A percentile compares a stretch with the other conserved stretches of the same genome.
These are phyloP conservation scores for Trypanosomatidae sp. DNA, from an alignment of 208 protist genomes.

Conservation along the genomic window DNA sequence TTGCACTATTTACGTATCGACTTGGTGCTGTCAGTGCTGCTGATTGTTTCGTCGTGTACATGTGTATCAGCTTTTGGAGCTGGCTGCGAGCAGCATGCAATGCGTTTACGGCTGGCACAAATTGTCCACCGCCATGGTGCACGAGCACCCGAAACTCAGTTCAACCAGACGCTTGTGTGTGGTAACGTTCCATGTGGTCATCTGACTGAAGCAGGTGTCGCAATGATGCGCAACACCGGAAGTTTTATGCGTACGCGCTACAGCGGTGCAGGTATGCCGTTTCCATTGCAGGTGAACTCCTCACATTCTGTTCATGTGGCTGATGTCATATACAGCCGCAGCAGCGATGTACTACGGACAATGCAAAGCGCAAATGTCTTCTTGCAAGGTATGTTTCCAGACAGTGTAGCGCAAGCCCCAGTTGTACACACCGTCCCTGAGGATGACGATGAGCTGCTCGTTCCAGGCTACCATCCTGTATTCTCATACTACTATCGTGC, in stretches of 20 bases:
- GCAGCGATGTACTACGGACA: conserved; percentile 33
- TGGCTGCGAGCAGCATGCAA: background rate
- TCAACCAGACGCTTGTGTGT: conserved; percentile 34
- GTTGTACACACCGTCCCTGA: conserved; percentile 8
- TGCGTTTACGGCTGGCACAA: background rate
- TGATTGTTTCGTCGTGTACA: too few relatives aligned
- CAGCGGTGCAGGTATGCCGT: too few relatives aligned
- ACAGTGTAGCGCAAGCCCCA: conserved; percentile 1
- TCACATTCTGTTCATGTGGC: conserved; percentile 3
- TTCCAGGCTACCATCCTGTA: conserved; percentile 4
- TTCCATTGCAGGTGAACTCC: too few relatives aligned
- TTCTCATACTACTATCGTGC: conserved; percentile 4
- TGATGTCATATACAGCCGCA: conserved; percentile 35
- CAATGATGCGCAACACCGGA: conserved; percentile 26
- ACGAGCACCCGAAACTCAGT: conserved; percentile 9
- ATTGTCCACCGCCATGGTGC: conserved; percentile 45
- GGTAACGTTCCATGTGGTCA: conserved; percentile 28
- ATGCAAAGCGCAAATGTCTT: conserved; percentile 32
- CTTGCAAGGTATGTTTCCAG: conserved; percentile 21
- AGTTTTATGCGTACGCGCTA: conserved; percentile 24
- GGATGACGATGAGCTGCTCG: conserved; percentile 6
- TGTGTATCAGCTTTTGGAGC: background rate
- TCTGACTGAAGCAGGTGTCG: conserved; percentile 18
- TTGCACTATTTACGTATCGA: too few relatives aligned
- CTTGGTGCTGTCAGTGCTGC: too few relatives aligned